phyloP scores from a whole-genome alignment of 192 early-diverging fungal genomes.

The Lunasporangiospora selenospora region DNA sequence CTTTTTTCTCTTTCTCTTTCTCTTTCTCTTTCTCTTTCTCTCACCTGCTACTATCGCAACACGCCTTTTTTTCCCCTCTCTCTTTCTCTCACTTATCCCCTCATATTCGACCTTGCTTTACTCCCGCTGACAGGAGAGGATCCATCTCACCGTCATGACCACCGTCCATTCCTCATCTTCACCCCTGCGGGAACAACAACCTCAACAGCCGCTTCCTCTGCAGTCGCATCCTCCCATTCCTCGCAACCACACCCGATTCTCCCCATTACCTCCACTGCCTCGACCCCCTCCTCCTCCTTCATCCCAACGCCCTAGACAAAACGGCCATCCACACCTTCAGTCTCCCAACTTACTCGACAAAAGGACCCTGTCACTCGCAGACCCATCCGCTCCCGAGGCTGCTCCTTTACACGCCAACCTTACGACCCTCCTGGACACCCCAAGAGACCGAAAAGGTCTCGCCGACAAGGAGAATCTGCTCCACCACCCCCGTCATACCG shows the following conservation, averaged over 20 bases:
- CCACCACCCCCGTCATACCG: too few relatives aligned
- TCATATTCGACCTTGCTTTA: too few relatives aligned
- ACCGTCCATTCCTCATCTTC: too few relatives aligned
- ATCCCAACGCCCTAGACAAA: constrained; percentile 6
- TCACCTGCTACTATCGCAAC: not conserved
- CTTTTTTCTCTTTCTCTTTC: not conserved
- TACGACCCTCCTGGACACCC: constrained; percentile 41
- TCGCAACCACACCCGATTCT: constrained; percentile 11
- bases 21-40: not conserved
- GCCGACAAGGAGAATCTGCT: too few relatives aligned
- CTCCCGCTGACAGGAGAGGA: too few relatives aligned
- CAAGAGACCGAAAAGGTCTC: too few relatives aligned
- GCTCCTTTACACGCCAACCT: constrained; percentile 28
- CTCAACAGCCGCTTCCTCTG: too few relatives aligned
- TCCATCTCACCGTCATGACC: too few relatives aligned
- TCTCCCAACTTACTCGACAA: constrained; percentile 35
- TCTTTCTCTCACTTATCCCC: not conserved
- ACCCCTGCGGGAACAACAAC: too few relatives aligned
- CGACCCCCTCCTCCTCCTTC: constrained; percentile 12
- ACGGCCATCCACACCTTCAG: constrained; percentile 14
- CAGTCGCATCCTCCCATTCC: too few relatives aligned
- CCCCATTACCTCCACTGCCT: constrained; percentile 11
- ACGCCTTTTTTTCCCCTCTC: not conserved
- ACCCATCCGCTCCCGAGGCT: constrained; percentile 24
- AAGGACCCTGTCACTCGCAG: too few relatives aligned